Percentiles rank a stretch among this genome's conserved stretches.
phyloP scores from a whole-genome alignment of 139 green algal genomes.

The Chlorella sp. region DNA sequence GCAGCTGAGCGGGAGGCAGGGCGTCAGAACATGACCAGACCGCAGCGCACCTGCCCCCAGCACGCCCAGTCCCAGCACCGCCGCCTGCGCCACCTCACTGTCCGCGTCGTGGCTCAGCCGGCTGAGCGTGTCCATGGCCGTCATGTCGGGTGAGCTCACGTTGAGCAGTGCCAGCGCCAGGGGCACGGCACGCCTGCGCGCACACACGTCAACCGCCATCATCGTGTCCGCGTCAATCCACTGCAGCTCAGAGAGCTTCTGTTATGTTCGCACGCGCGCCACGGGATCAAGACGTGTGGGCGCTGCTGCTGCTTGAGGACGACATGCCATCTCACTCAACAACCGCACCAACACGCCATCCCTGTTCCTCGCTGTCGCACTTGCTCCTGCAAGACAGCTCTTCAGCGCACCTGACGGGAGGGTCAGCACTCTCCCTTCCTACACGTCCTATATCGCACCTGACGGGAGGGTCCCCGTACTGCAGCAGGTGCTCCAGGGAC shows the following conservation, averaged over 20 bases:
- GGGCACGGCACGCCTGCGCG: conserved; percentile 75
- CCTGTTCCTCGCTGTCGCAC: too few species aligned
- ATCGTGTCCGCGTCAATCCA: background rate
- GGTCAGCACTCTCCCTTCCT: too few species aligned
- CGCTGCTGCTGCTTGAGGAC: background rate
- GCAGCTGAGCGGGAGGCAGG: background rate
- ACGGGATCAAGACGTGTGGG: background rate
- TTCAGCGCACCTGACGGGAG: too few species aligned
- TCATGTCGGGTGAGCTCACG: conserved; percentile 65
- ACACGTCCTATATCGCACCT: too few species aligned
- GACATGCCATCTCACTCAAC: background rate
- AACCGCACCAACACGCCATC: background rate
- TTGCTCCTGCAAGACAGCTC: too few species aligned
- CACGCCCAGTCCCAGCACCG: conserved; percentile 85
- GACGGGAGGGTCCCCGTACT: conserved; percentile 40
- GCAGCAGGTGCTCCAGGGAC: conserved; percentile 90
- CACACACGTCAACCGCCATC: too few species aligned
- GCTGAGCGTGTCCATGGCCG: conserved; percentile 86
- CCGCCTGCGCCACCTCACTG: conserved; percentile 68
- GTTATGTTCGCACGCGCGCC: too few species aligned
- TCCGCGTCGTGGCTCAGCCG: conserved; percentile 91
- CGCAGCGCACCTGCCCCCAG: conserved; percentile 57
- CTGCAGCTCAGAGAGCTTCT: background rate
- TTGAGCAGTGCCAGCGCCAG: conserved; percentile 89
- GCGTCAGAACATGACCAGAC: too few species aligned